phyloP scores from a whole-genome alignment of 805 yeast genomes.

The Zygosaccharomyces lentus region DNA sequence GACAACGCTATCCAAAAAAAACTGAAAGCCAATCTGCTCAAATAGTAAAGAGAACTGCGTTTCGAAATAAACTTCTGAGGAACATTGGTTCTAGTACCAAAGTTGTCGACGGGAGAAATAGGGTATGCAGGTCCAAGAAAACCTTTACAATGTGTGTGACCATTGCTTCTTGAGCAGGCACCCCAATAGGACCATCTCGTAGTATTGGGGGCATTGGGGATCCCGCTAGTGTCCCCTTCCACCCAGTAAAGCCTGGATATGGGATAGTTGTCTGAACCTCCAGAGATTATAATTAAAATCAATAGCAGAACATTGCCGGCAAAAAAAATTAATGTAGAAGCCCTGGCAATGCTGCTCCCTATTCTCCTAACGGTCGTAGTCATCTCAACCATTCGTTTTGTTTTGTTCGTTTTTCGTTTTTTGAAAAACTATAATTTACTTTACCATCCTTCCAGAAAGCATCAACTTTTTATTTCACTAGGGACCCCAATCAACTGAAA shows the following conservation, averaged over 20 bases:
- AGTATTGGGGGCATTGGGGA: constrained; percentile 43
- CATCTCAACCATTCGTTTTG: not conserved
- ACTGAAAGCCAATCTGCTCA: constrained; percentile 63
- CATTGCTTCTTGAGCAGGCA: constrained; percentile 40
- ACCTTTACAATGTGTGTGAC: constrained; percentile 18
- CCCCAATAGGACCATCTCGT: constrained; percentile 89
- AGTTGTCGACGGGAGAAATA: constrained; percentile 71
- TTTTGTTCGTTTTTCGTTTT: not conserved
- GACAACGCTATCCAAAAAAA: constrained; percentile 56
- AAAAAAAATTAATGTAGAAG: constrained; percentile 27
- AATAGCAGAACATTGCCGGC: constrained; percentile 46
- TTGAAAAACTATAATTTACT: not conserved
- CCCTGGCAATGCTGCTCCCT: constrained; percentile 10
- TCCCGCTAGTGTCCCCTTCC: constrained; percentile 58
- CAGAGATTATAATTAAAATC: constrained; percentile 59
- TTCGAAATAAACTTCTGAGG: constrained; percentile 51
- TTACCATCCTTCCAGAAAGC: not conserved
- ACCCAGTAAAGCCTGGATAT: constrained; percentile 67
- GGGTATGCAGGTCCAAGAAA: constrained; percentile 63
- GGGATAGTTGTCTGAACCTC: constrained; percentile 55
- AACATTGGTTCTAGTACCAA: constrained; percentile 47
- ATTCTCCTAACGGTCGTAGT: not conserved
- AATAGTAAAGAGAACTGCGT: constrained; percentile 57
- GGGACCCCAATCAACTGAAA: not conserved
- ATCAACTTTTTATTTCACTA: not conserved